Conservation (phyloP, 2,329 filamentous ascomycete species). For the Penicillium sp. region DNA sequence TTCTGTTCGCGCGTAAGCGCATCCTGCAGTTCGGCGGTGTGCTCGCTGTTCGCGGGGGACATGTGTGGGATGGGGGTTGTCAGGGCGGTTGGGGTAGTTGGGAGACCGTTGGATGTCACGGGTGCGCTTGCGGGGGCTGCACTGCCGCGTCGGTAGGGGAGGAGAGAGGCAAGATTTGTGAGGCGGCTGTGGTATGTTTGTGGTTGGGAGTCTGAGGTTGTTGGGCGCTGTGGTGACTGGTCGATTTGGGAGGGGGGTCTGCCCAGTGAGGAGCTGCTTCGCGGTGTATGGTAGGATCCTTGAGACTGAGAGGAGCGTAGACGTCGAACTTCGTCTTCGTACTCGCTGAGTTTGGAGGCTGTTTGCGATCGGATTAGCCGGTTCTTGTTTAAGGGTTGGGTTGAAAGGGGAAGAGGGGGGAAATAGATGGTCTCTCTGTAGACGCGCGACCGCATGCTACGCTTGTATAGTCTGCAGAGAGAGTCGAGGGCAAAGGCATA, state of each 20-base stretch:
- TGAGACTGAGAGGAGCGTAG: slow-evolving; percentile 39
- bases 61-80: slow-evolving; percentile 12
- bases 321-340: slow-evolving; percentile 60
- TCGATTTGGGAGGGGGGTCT: slow-evolving; percentile 24
- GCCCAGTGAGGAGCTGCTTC: slow-evolving; percentile 25
- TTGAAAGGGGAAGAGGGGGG: neutral
- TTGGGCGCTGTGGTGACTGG: slow-evolving; percentile 37
- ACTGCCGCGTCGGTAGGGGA: slow-evolving; percentile 39
- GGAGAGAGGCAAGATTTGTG: slow-evolving; percentile 39
- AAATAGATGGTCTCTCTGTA: no score
- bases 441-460: neutral
- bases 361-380: slow-evolving; percentile 7
- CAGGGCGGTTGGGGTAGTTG: slow-evolving; percentile 12
- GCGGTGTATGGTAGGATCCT: slow-evolving; percentile 19
- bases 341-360: slow-evolving; percentile 60
- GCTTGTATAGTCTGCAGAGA: neutral
- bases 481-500: slow-evolving; percentile 33
- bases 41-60: slow-evolving; percentile 25
- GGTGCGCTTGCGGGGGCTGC: slow-evolving; percentile 29
- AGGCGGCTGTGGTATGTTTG: slow-evolving; percentile 36
- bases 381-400: neutral
- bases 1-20: slow-evolving; percentile 55
- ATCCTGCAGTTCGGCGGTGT: slow-evolving; percentile 49
- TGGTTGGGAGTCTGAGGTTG: slow-evolving; percentile 25
- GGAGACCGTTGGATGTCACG: slow-evolving; percentile 23